Conservation (phyloP, 352 stramenopile species). For the Phytophthora constricta region DNA sequence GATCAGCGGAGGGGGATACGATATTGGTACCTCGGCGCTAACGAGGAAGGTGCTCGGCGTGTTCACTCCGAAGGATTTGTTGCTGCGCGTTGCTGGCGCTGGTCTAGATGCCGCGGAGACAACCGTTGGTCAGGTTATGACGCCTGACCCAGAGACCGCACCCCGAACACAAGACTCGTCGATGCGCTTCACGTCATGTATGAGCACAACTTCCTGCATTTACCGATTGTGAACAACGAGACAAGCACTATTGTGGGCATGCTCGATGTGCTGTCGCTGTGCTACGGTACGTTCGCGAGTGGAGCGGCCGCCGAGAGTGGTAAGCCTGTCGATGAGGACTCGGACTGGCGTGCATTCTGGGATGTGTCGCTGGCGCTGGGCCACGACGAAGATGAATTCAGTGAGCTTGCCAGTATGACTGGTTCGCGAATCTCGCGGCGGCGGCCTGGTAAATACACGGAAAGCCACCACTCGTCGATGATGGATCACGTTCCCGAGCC, state of each 20-base stretch:
- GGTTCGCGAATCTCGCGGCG: conserved; percentile 56
- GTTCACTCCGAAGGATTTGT: conserved; percentile 98
- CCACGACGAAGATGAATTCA: conserved; percentile 76
- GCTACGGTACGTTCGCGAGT: conserved; percentile 88
- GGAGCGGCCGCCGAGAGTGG: conserved; percentile 54
- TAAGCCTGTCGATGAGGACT: conserved; percentile 47
- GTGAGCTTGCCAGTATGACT: conserved; percentile 71
- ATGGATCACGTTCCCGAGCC: conserved; percentile 57
- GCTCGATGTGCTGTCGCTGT: conserved; percentile 89
- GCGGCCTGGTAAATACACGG: conserved; percentile 43
- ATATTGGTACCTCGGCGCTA: conserved; percentile 48
- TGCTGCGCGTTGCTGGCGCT: conserved; percentile 94
- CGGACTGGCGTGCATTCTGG: conserved; percentile 90
- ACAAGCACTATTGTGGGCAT: conserved; percentile 81
- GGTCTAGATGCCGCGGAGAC: conserved; percentile 91
- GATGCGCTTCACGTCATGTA: conserved; percentile 98
- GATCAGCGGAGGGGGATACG: conserved; percentile 43
- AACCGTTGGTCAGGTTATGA: conserved; percentile 95
- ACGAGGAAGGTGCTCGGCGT: conserved; percentile 92
- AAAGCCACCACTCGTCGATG: conserved; percentile 52
- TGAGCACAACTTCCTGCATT: conserved; percentile 97
- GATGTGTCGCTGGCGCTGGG: conserved; percentile 87
- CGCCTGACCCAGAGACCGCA: conserved; percentile 94
- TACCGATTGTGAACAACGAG: conserved; percentile 94
- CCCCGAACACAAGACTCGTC: conserved; percentile 92